phyloP scores from a whole-genome alignment of 495 filamentous ascomycete genomes.

The Rhizodiscina lignyota region DNA sequence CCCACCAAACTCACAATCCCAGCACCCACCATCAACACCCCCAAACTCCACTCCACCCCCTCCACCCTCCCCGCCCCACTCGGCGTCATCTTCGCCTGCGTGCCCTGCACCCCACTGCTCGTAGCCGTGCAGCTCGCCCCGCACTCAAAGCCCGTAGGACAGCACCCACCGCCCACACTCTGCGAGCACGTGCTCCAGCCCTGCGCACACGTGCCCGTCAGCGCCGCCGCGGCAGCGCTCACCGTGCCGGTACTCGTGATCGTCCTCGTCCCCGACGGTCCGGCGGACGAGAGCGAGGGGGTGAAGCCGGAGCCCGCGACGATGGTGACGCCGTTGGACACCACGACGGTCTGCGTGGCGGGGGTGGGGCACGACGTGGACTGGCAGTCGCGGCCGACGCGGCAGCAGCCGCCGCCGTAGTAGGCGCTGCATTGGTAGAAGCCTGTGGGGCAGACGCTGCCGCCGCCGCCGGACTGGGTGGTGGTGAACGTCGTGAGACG shows the following conservation, averaged over 20 bases:
- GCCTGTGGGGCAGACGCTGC: constrained; percentile 45
- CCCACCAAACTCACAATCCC: no score
- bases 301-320: no score
- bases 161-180: not conserved
- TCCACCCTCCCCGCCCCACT: no score
- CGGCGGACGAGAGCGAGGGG: no score
- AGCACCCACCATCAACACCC: no score
- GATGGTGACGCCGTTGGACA: constrained; percentile 46
- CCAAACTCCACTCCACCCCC: no score
- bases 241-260: not conserved
- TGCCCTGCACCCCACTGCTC: not conserved
- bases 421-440: constrained; percentile 58
- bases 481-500: no score
- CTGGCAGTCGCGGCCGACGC: constrained; percentile 67
- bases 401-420: constrained; percentile 62
- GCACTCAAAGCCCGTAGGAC: not conserved
- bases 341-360: constrained; percentile 38
- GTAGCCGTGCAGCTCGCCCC: not conserved
- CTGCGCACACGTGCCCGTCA: not conserved
- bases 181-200: not conserved
- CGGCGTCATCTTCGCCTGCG: no score
- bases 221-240: not conserved
- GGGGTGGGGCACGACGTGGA: constrained; percentile 39
- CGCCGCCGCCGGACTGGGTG: constrained; percentile 17
- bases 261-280: no score